These are phyloP conservation scores for Hygrophoropsis aurantiaca DNA, from an alignment of 768 basidiomycete genomes.

Conservation along the genomic window DNA sequence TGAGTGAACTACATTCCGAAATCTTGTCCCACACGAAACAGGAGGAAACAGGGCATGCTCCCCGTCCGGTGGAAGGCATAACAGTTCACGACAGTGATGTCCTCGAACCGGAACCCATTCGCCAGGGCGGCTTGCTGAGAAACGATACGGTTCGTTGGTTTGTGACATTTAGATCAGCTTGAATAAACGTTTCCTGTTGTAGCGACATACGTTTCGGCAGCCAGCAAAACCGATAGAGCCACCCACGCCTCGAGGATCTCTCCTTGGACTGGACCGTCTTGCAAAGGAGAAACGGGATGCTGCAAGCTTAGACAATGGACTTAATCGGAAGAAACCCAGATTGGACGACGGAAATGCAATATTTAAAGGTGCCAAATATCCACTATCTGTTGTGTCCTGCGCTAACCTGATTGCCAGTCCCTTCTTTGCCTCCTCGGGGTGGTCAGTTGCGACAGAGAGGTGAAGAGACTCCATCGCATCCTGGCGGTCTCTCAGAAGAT, in stretches of 20 bases:
- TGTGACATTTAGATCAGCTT: not conserved
- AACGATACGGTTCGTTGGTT: slow-evolving; percentile 54
- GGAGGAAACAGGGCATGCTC: slow-evolving; percentile 47
- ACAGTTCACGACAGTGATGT: slow-evolving; percentile 79
- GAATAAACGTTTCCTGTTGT: slow-evolving; percentile 7
- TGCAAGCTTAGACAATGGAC: slow-evolving; percentile 40
- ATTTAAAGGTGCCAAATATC: slow-evolving; percentile 74
- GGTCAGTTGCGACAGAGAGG: slow-evolving; percentile 70
- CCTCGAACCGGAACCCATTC: slow-evolving; percentile 73
- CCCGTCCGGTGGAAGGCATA: slow-evolving; percentile 70
- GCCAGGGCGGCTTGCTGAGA: slow-evolving; percentile 77
- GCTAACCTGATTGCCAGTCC: slow-evolving; percentile 51
- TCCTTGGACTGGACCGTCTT: slow-evolving; percentile 84
- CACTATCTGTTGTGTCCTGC: too few species aligned
- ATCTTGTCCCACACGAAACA: slow-evolving; percentile 72
- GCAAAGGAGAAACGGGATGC: slow-evolving; percentile 85
- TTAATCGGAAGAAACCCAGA: slow-evolving; percentile 66
- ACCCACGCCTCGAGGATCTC: slow-evolving; percentile 73
- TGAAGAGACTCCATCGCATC: slow-evolving; percentile 92
- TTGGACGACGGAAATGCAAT: slow-evolving; percentile 56
- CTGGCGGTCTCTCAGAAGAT: slow-evolving; percentile 80
- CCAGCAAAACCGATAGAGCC: slow-evolving; percentile 74
- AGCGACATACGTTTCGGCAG: slow-evolving; percentile 82
- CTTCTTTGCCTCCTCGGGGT: slow-evolving; percentile 62
- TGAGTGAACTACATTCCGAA: slow-evolving; percentile 77